Conservation (phyloP, 2,329 filamentous ascomycete species). For the Diplodia corticola region DNA sequence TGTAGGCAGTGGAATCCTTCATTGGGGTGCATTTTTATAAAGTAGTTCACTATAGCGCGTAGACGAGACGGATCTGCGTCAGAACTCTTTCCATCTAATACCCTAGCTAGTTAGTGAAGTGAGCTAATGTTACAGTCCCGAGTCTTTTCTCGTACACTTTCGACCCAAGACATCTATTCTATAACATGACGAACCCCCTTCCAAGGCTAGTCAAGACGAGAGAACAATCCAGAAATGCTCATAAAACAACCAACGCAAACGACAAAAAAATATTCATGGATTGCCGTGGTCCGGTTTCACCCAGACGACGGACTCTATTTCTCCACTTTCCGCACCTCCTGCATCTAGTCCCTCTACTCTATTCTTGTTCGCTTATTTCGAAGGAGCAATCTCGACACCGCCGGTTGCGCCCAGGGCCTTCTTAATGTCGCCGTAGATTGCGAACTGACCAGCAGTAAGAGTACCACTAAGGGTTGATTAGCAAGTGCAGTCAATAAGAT, state of each 20-base stretch:
- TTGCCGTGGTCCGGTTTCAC: conserved; percentile 12
- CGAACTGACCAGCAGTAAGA: conserved; percentile 67
- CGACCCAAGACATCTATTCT: conserved; percentile 14
- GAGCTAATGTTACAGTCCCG: conserved; percentile 19
- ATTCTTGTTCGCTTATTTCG: conserved; percentile 6
- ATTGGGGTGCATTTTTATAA: too few species aligned
- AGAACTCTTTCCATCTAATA: conserved; percentile 16
- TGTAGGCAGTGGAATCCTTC: too few species aligned
- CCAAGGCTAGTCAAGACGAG: conserved; percentile 21
- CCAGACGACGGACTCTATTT: conserved; percentile 9
- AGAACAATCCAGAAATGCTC: conserved; percentile 13
- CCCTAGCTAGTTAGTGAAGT: conserved; percentile 16
- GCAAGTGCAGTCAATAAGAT: conserved; percentile 8
- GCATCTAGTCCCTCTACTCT: neutral
- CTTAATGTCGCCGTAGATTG: conserved; percentile 81
- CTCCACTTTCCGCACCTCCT: neutral
- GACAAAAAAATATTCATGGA: conserved; percentile 10
- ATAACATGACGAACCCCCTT: conserved; percentile 17
- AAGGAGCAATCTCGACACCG: conserved; percentile 20
- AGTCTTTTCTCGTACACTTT: neutral
- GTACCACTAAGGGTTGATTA: conserved; percentile 55
- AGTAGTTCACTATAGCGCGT: too few species aligned
- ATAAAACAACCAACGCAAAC: conserved; percentile 11
- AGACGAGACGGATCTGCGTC: neutral
- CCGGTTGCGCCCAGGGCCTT: conserved; percentile 44